Conservation (phyloP, 2,329 filamentous ascomycete species). For the Ascochyta fabae region DNA sequence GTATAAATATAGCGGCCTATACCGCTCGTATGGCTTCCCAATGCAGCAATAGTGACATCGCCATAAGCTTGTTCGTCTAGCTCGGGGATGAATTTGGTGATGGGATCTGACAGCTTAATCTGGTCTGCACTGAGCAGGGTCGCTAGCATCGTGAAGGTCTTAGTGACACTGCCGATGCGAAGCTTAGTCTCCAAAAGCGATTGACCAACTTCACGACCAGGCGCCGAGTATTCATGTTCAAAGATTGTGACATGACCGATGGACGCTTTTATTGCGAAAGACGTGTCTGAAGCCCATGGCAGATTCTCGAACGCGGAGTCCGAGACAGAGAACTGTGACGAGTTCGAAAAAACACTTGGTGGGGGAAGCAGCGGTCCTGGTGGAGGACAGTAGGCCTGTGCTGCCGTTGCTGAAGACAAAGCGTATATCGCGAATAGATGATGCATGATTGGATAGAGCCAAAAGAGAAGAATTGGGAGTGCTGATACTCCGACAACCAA, state of each 20-base stretch:
- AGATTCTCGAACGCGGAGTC: constrained; percentile 7
- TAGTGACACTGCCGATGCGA: constrained; percentile 35
- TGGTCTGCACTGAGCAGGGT: constrained; percentile 26
- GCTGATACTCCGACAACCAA: background rate
- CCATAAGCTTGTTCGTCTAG: constrained; percentile 23
- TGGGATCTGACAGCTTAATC: constrained; percentile 32
- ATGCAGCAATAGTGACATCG: constrained; percentile 28
- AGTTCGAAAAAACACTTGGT: constrained; percentile 13
- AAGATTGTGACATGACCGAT: constrained; percentile 27
- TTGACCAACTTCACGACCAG: constrained; percentile 18
- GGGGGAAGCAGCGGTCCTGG: constrained; percentile 31
- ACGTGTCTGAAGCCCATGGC: constrained; percentile 23
- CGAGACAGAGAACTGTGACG: constrained; percentile 11
- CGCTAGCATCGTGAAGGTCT: constrained; percentile 36
- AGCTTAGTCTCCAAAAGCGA: constrained; percentile 25
- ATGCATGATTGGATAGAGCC: constrained; percentile 7
- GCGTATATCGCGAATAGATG: background rate
- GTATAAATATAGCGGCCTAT: constrained; percentile 32
- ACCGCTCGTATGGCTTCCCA: constrained; percentile 35
- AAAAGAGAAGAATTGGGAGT: constrained; percentile 3
- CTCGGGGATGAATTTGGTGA: constrained; percentile 32
- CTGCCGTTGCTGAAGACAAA: background rate
- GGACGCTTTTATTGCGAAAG: constrained; percentile 32
- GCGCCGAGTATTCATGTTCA: constrained; percentile 23
- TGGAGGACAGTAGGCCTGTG: constrained; percentile 27